A percentile compares a stretch with the other conserved stretches of the same genome.
Evolutionary conservation across 2,329 filamentous ascomycete species (phyloP).

Genomic region (Sporothrix curviconia): DNA sequence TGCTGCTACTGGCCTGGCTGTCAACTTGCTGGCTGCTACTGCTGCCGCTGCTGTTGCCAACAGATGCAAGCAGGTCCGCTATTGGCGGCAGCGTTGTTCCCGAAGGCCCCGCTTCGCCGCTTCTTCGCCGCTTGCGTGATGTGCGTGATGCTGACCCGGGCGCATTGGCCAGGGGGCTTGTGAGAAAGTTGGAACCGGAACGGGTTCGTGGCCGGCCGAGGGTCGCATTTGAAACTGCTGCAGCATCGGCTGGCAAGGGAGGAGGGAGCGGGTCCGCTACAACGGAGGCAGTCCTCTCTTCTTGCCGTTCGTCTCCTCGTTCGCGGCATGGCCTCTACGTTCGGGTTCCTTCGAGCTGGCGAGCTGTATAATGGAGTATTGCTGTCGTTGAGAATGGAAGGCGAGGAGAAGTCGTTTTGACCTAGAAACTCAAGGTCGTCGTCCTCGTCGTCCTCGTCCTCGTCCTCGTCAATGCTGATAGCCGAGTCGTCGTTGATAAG

Average conservation of each 20-base stretch:
- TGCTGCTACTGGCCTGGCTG: not conserved
- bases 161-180: not conserved
- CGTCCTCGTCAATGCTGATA: too few relatives aligned
- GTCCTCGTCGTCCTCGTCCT: not conserved
- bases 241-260: not conserved
- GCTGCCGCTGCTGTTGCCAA: not conserved
- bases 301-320: constrained; percentile 4
- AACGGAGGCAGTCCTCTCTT: not conserved
- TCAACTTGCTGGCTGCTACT: not conserved
- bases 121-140: constrained; percentile 5
- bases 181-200: not conserved
- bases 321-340: constrained; percentile 11
- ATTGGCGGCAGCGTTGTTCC: not conserved
- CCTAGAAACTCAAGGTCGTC: not conserved
- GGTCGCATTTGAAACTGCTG: not conserved
- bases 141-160: not conserved
- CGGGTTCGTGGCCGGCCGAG: not conserved
- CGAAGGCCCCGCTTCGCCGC: not conserved
- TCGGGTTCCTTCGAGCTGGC: too few relatives aligned
- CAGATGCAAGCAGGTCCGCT: not conserved
- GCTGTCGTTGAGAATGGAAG: constrained; percentile 6
- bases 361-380: not conserved
- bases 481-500: not conserved
- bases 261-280: not conserved
- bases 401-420: constrained; percentile 10